Conservation (phyloP, 768 basidiomycete genomes). For the Boletus speciosus region DNA sequence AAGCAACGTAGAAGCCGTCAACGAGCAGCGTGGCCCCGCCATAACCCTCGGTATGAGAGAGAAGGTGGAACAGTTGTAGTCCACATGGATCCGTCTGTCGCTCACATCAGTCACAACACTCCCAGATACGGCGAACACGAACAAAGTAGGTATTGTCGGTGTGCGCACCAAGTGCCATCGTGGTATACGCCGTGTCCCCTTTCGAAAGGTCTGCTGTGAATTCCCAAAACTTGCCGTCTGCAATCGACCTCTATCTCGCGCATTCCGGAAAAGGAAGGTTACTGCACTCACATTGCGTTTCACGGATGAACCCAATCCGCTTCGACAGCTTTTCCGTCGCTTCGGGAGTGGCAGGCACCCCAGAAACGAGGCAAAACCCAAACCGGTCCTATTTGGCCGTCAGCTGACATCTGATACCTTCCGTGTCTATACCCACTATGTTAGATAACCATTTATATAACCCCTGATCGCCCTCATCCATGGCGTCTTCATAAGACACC, state of each 20-base stretch:
- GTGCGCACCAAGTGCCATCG: conserved; percentile 81
- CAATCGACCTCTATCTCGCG: conserved; percentile 32
- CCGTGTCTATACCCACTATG: conserved; percentile 50
- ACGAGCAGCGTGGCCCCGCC: conserved; percentile 92
- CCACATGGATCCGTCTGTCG: conserved; percentile 87
- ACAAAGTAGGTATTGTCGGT: conserved; percentile 64
- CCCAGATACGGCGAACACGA: conserved; percentile 6
- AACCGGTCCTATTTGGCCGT: conserved; percentile 61
- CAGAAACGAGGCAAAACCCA: conserved; percentile 85
- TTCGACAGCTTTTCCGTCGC: conserved; percentile 76
- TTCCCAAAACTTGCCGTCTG: conserved; percentile 96
- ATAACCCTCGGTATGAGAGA: conserved; percentile 74
- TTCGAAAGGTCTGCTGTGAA: conserved; percentile 89
- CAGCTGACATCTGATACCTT: background rate
- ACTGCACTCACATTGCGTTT: conserved; percentile 61
- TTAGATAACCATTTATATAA: conserved; percentile 79
- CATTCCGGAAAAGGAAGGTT: background rate
- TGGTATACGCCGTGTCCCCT: conserved; percentile 94
- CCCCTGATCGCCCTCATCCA: conserved; percentile 60
- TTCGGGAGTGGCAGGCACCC: conserved; percentile 75
- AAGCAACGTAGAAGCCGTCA: conserved; percentile 92
- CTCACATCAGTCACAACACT: conserved; percentile 10
- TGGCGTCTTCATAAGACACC: conserved; percentile 68
- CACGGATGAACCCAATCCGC: conserved; percentile 83
- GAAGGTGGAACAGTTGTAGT: conserved; percentile 93